Conservation (phyloP, 2,329 filamentous ascomycete genomes). For the Colletotrichum camelliae region DNA sequence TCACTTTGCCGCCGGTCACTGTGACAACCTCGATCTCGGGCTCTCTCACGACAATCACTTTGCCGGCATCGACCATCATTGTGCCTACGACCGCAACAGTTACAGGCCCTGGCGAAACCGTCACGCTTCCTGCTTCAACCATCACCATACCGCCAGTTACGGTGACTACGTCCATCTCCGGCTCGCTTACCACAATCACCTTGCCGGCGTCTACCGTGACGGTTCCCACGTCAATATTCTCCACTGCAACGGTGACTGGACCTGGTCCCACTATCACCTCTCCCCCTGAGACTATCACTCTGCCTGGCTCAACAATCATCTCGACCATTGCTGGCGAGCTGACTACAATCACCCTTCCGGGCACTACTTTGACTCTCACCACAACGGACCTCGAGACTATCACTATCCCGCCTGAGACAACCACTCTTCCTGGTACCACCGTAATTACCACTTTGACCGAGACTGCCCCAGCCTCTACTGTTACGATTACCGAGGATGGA, state of each 20-base stretch:
- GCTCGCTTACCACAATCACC: conserved; percentile 1
- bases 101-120: neutral
- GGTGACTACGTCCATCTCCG: conserved; percentile 30
- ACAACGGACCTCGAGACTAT: conserved; percentile 8
- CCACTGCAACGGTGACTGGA: conserved; percentile 32
- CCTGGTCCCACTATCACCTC: conserved; percentile 34
- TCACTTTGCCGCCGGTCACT: conserved; percentile 1
- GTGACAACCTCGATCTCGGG: neutral
- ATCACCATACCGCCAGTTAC: neutral
- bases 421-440: conserved; percentile 31
- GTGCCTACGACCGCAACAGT: neutral
- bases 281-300: conserved; percentile 15
- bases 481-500: conserved; percentile 35
- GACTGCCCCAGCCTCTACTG: conserved; percentile 30
- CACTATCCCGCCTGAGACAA: conserved; percentile 24
- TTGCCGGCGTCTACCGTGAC: conserved; percentile 18
- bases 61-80: neutral
- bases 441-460: conserved; percentile 37
- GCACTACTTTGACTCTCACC: conserved; percentile 7
- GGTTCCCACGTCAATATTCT: conserved; percentile 20
- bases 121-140: neutral
- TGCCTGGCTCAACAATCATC: conserved; percentile 30
- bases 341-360: conserved; percentile 10
- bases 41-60: neutral
- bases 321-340: conserved; percentile 28